A percentile compares a stretch with the other conserved stretches of the same genome.
Evolutionary conservation across 2,329 filamentous ascomycete species (phyloP).

Genomic region (Aschersonia sp.): DNA sequence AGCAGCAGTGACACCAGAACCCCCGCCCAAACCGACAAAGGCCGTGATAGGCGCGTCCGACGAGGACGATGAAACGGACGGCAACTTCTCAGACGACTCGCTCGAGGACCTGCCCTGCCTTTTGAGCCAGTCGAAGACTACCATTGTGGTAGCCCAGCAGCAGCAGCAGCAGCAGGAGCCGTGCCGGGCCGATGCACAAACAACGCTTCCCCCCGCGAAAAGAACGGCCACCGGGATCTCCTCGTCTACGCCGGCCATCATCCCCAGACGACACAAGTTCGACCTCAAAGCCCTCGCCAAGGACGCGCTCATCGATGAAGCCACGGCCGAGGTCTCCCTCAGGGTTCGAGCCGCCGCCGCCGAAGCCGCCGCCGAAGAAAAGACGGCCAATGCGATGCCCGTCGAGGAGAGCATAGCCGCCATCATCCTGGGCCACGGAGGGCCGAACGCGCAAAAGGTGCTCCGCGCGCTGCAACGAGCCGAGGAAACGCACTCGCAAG

Average conservation of each 20-base stretch:
- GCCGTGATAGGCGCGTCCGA: slow-evolving; percentile 54
- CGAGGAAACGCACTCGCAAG: slow-evolving; percentile 19
- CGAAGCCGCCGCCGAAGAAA: slow-evolving; percentile 7
- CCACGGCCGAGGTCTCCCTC: slow-evolving; percentile 39
- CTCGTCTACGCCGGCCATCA: slow-evolving; percentile 33
- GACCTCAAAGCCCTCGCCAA: slow-evolving; percentile 47
- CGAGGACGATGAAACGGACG: slow-evolving; percentile 46
- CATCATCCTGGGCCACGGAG: slow-evolving; percentile 20
- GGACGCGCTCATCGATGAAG: slow-evolving; percentile 43
- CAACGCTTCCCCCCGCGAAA: slow-evolving; percentile 28
- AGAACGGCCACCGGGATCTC: slow-evolving; percentile 24
- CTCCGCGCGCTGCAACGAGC: slow-evolving; percentile 36
- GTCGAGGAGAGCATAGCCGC: slow-evolving; percentile 10
- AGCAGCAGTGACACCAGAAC: slow-evolving; percentile 8
- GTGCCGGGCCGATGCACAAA: slow-evolving; percentile 15
- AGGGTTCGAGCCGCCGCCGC: slow-evolving; percentile 22
- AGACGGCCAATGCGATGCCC: background rate
- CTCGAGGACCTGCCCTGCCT: slow-evolving; percentile 32
- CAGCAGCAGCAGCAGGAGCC: slow-evolving; percentile 1
- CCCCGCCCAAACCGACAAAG: slow-evolving; percentile 8
- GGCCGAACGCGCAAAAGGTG: slow-evolving; percentile 28
- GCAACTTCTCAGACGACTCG: slow-evolving; percentile 38
- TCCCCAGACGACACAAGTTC: slow-evolving; percentile 41
- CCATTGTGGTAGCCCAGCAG: slow-evolving; percentile 1
- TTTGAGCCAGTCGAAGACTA: slow-evolving; percentile 11